Conservation (phyloP, 2,329 filamentous ascomycete genomes). For the Akanthomyces uredinophilus region DNA sequence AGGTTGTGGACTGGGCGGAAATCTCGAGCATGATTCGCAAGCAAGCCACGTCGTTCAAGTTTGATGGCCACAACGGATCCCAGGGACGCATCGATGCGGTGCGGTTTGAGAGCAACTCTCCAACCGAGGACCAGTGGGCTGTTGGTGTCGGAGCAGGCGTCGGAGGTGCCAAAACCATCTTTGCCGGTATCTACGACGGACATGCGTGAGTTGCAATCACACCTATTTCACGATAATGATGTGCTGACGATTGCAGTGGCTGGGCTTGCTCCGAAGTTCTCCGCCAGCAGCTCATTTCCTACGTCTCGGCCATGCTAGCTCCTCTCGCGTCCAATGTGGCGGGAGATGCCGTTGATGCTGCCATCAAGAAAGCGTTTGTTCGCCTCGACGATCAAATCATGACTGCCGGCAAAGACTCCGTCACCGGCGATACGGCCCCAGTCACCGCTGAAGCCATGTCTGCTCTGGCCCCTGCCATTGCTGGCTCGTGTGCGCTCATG, state of each 20-base stretch:
- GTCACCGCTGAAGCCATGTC: conserved; percentile 25
- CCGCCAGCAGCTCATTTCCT: conserved; percentile 36
- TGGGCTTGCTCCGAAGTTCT: conserved; percentile 37
- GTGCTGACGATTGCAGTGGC: conserved; percentile 27
- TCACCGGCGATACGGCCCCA: conserved; percentile 24
- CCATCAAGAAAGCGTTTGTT: conserved; percentile 54
- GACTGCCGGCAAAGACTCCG: conserved; percentile 28
- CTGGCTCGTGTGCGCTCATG: conserved; percentile 60
- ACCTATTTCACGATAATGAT: not conserved
- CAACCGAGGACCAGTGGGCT: conserved; percentile 33
- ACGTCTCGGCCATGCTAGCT: conserved; percentile 34
- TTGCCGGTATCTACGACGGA: conserved; percentile 42
- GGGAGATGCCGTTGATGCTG: conserved; percentile 44
- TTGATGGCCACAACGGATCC: conserved; percentile 21
- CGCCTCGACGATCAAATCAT: conserved; percentile 54
- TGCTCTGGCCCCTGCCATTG: conserved; percentile 32
- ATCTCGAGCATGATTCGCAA: conserved; percentile 28
- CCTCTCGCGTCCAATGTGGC: conserved; percentile 28
- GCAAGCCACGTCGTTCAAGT: conserved; percentile 26
- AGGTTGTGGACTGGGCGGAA: conserved; percentile 22
- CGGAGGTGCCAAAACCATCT: conserved; percentile 25
- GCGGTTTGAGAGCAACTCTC: conserved; percentile 31
- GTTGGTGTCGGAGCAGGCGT: conserved; percentile 28
- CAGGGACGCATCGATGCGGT: conserved; percentile 30
- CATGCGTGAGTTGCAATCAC: conserved; percentile 35